These are phyloP conservation scores for Cyclostephanos tholiformis DNA, from an alignment of 108 stramenopile species.

Conservation along the genomic window DNA sequence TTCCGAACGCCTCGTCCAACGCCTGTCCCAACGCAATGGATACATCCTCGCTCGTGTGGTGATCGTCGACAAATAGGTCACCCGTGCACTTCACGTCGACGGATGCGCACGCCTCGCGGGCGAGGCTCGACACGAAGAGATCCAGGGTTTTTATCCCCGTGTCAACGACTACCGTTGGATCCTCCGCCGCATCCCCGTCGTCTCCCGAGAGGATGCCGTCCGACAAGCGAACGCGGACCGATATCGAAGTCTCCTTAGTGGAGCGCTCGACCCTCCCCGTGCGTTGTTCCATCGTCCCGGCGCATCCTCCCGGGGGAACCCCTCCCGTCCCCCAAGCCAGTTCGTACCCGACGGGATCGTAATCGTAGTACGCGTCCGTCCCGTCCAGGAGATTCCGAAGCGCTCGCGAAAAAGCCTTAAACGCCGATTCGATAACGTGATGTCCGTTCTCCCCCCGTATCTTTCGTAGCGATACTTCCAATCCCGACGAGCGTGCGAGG, in stretches of 20 bases:
- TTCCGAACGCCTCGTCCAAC: constrained; percentile 81
- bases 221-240: constrained; percentile 38
- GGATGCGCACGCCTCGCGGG: constrained; percentile 68
- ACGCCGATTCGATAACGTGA: constrained; percentile 79
- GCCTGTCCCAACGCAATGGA: constrained; percentile 92
- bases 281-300: too few species aligned
- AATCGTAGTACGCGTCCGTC: constrained; percentile 37
- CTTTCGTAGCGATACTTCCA: constrained; percentile 61
- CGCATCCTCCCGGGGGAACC: too few species aligned
- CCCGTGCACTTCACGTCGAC: constrained; percentile 77
- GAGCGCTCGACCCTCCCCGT: constrained; percentile 58
- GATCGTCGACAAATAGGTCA: constrained; percentile 96
- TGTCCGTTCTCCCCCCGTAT: constrained; percentile 85
- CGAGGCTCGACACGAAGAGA: constrained; percentile 72
- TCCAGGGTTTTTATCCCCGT: constrained; percentile 89
- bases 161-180: constrained; percentile 43
- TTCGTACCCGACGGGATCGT: constrained; percentile 23
- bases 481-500: constrained; percentile 56
- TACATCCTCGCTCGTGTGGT: constrained; percentile 96
- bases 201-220: constrained; percentile 46
- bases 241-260: constrained; percentile 88
- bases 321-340: constrained; percentile 55
- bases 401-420: constrained; percentile 85
- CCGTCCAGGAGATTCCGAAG: constrained; percentile 77
- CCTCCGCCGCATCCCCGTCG: constrained; percentile 16